Conservation (phyloP, 2,329 filamentous ascomycete species). For the Akanthomyces muscarius region DNA sequence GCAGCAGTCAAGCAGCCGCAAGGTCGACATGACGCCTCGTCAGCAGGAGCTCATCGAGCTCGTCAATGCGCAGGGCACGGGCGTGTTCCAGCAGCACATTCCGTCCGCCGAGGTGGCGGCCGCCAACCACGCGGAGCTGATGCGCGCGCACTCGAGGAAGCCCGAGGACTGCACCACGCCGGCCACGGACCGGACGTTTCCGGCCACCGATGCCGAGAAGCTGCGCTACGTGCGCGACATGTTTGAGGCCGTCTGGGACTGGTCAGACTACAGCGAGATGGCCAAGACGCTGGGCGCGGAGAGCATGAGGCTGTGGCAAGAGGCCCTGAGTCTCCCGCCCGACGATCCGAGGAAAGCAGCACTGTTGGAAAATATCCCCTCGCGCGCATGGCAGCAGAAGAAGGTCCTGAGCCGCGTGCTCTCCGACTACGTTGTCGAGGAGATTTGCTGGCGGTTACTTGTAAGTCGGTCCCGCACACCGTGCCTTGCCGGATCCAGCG, state of each 20-base stretch:
- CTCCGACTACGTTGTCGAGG: slow-evolving; percentile 23
- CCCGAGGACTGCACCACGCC: neutral
- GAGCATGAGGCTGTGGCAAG: slow-evolving; percentile 1
- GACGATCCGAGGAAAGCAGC: neutral
- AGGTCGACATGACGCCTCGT: neutral
- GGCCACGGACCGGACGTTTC: neutral
- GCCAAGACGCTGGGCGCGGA: slow-evolving; percentile 1
- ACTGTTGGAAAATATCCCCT: slow-evolving; percentile 17
- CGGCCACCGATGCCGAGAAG: neutral
- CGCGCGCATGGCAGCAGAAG: slow-evolving; percentile 21
- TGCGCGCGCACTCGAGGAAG: neutral
- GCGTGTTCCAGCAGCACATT: slow-evolving; percentile 1
- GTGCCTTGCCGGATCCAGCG: too few relatives aligned
- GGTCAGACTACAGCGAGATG: slow-evolving; percentile 11
- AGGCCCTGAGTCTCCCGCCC: neutral
- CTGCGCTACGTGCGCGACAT: neutral
- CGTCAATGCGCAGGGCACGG: neutral
- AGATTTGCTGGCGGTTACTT: slow-evolving; percentile 25
- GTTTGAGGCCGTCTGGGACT: slow-evolving; percentile 12
- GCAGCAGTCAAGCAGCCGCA: neutral
- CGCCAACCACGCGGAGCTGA: neutral
- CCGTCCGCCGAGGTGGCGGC: neutral
- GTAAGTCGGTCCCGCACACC: slow-evolving; percentile 16
- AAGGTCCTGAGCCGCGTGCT: slow-evolving; percentile 22
- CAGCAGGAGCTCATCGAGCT: neutral